phyloP scores from a whole-genome alignment of 208 protist genomes.

The Leishmania major region DNA sequence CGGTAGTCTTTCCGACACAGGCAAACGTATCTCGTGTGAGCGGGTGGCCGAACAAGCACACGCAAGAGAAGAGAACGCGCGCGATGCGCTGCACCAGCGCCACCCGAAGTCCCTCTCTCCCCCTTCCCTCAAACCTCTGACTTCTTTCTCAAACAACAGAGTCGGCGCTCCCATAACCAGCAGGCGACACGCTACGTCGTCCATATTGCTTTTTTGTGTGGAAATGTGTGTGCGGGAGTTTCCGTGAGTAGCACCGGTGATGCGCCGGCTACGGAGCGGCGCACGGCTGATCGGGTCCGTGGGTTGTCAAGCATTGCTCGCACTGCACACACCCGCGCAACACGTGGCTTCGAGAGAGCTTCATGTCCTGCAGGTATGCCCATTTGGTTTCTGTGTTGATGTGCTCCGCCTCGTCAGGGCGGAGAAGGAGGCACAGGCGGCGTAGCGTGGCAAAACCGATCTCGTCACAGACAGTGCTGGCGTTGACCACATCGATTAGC shows the following conservation, averaged over 20 bases:
- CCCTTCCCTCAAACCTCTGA: not conserved
- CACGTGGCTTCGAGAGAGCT: slow-evolving; percentile 56
- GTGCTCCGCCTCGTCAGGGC: slow-evolving; percentile 48
- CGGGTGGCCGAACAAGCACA: not conserved
- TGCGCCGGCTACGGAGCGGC: slow-evolving; percentile 1
- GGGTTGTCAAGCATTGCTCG: slow-evolving; percentile 31
- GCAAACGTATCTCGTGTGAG: not conserved
- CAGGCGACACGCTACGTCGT: not conserved
- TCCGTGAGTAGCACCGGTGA: not conserved
- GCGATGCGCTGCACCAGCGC: not conserved
- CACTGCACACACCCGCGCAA: slow-evolving; percentile 52
- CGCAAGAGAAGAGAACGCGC: not conserved
- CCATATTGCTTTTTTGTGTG: not conserved
- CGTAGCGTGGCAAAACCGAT: slow-evolving; percentile 63
- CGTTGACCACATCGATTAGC: slow-evolving; percentile 66
- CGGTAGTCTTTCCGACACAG: not conserved
- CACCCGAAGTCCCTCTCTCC: not conserved
- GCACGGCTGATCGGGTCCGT: slow-evolving; percentile 16
- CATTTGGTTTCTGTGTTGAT: slow-evolving; percentile 67
- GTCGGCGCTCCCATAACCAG: not conserved
- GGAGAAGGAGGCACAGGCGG: slow-evolving; percentile 54
- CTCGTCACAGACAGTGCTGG: slow-evolving; percentile 73
- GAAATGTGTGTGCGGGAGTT: not conserved
- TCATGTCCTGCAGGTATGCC: slow-evolving; percentile 71
- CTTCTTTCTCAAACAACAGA: not conserved